These are phyloP conservation scores for Leccinum uliginosum DNA, from an alignment of 768 basidiomycete species.

Conservation along the genomic window DNA sequence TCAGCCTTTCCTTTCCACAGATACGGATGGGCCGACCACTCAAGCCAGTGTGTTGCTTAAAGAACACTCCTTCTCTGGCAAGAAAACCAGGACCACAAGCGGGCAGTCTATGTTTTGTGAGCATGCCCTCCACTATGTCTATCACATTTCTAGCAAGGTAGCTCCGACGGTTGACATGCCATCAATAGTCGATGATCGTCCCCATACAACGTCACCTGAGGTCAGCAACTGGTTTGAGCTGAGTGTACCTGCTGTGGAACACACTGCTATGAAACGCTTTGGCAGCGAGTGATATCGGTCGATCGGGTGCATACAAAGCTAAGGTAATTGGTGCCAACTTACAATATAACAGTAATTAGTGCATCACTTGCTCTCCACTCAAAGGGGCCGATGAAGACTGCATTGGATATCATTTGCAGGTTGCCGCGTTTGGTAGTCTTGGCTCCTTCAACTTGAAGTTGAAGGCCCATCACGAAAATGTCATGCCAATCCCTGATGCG, in stretches of 20 bases:
- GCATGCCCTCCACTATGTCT: neutral
- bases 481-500: neutral
- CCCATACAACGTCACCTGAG: neutral
- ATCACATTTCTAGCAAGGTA: neutral
- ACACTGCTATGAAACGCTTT: neutral
- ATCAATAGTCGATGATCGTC: neutral
- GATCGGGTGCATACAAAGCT: too few relatives aligned
- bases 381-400: neutral
- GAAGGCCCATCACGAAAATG: neutral
- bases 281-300: too few relatives aligned
- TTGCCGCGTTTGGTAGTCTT: too few relatives aligned
- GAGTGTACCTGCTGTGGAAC: neutral
- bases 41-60: neutral
- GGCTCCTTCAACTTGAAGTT: too few relatives aligned
- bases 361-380: too few relatives aligned
- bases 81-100: neutral
- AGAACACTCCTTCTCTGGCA: neutral
- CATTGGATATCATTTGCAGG: neutral
- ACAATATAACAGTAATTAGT: neutral
- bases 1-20: neutral
- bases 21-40: neutral
- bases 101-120: neutral
- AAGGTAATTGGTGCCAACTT: neutral
- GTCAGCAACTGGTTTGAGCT: neutral
- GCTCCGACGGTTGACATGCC: too few relatives aligned